Base-by-base conservation (phyloP, 305 asterid genomes). In the Striga hermonthica region DNA sequence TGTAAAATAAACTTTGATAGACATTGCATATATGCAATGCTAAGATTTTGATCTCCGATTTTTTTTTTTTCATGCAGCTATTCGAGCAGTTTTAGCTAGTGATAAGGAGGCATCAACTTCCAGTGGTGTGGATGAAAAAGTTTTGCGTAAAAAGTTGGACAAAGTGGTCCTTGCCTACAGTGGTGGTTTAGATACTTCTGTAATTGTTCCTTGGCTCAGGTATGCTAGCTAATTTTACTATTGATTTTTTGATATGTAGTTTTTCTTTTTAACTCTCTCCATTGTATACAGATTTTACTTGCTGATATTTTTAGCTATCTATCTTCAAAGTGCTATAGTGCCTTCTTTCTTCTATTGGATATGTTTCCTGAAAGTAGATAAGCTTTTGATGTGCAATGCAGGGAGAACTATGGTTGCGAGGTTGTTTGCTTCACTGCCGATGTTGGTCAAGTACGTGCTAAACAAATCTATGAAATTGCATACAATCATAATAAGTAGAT, bases 181-280 rank as follows among this genome's bases (percentile, higher is more conserved):
- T 67, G 97, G 98, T 71, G 97, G 98, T 69, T 75, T 92, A 60
- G 98, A 90, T 72, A 92, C 98, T 68, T 90, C 97, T 49, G 97
- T 93, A 58, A 93, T 93, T 78, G 98, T 93, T 43, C 98, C 98
- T 69, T 93, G 98, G 97, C 87, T 90, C 55, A 88, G 98, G 98
- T 90, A 78, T 66, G 72, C n/a, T 39, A 3, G 11, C 45, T 73
- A 12, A 38, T 64, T 45, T 62, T 41, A 57, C 57, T 52, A 14
- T 59, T 65, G 55, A 59, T 43, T 36, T 40, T 37, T 49, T 6
- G 7, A 11, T 53, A 15, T 44, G 31, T 0, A 15, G 14, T 64
- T 61, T 40, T 22, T 7, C 50, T 56, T 1, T 60, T 66, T 58
- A 5, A 56, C 53, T 52, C 11, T 58, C 41, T 37, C 50, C 9